Evolutionary conservation across 768 basidiomycete species (phyloP).

Genomic region (Phanerochaete sordida): DNA sequence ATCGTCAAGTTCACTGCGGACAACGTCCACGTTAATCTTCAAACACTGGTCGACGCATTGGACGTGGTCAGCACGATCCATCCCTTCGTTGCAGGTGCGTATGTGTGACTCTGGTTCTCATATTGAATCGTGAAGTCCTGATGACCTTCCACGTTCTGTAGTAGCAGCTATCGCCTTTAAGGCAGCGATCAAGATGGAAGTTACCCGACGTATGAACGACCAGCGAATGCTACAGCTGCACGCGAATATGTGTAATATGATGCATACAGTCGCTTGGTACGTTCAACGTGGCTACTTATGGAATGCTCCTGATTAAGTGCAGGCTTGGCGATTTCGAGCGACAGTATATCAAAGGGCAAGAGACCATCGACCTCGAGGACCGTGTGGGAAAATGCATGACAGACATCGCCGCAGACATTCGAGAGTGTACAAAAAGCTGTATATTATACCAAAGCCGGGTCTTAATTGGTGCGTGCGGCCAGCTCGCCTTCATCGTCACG

Average conservation of each 20-base stretch:
- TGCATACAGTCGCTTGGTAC: constrained; percentile 44
- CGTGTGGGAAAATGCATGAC: constrained; percentile 28
- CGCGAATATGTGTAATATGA: constrained; percentile 47
- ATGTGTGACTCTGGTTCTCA: not conserved
- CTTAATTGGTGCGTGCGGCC: constrained; percentile 5
- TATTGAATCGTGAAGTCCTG: too few species aligned
- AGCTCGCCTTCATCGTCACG: too few species aligned
- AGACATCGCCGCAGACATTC: constrained; percentile 25
- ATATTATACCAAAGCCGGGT: constrained; percentile 26
- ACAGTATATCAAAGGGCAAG: too few species aligned
- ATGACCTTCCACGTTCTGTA: constrained; percentile 8
- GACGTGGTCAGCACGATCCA: constrained; percentile 22
- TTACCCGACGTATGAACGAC: constrained; percentile 47
- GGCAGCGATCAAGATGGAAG: constrained; percentile 42
- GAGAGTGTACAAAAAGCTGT: constrained; percentile 27
- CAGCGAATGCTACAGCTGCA: constrained; percentile 42
- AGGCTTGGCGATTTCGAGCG: too few species aligned
- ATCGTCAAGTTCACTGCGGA: not conserved
- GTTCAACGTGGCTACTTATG: too few species aligned
- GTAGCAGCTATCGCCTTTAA: constrained; percentile 49
- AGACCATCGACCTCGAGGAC: constrained; percentile 8
- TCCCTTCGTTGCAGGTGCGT: constrained; percentile 22
- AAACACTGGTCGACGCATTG: constrained; percentile 19
- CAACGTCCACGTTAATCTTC: not conserved
- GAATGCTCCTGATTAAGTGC: too few species aligned